A percentile compares a stretch with the other conserved stretches of the same genome.
phyloP scores from a whole-genome alignment of 1,139 yeast species.

The Candida mesenterica region DNA sequence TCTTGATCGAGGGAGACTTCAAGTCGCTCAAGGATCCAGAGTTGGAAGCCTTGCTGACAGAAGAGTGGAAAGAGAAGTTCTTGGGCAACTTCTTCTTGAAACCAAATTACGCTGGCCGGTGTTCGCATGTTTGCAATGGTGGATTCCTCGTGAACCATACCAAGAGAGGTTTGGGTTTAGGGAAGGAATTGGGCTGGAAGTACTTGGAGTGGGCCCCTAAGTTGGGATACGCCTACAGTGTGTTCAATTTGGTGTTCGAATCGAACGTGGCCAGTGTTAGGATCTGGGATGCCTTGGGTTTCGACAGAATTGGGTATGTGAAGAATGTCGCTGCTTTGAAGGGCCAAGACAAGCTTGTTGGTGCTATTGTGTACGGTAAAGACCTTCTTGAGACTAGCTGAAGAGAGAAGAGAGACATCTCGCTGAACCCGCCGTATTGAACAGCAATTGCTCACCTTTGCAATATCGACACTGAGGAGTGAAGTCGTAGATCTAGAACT shows the following conservation, averaged over 20 bases:
- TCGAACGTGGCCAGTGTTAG: conserved; percentile 64
- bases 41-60: conserved; percentile 14
- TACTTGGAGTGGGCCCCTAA: conserved; percentile 67
- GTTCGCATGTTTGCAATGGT: conserved; percentile 78
- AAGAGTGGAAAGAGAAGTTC: conserved; percentile 43
- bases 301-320: conserved; percentile 67
- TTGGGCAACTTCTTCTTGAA: conserved; percentile 73
- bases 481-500: too few species aligned
- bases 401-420: too few species aligned
- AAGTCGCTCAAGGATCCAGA: conserved; percentile 13
- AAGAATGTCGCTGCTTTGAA: conserved; percentile 66
- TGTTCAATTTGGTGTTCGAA: conserved; percentile 79
- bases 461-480: too few species aligned
- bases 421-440: too few species aligned
- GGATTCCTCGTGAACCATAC: conserved; percentile 64
- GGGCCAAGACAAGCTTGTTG: conserved; percentile 59
- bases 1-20: conserved; percentile 41
- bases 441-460: too few species aligned
- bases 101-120: conserved; percentile 76
- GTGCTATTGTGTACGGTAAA: conserved; percentile 67
- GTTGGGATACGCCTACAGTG: conserved; percentile 72
- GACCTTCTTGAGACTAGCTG: too few species aligned
- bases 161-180: conserved; percentile 61
- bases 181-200: conserved; percentile 57
- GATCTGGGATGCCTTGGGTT: conserved; percentile 77